Percentiles rank a stretch among this genome's conserved stretches.
Evolutionary conservation across 176 grass and related monocot species (phyloP).

Genomic region (Aegilops bicornis): DNA sequence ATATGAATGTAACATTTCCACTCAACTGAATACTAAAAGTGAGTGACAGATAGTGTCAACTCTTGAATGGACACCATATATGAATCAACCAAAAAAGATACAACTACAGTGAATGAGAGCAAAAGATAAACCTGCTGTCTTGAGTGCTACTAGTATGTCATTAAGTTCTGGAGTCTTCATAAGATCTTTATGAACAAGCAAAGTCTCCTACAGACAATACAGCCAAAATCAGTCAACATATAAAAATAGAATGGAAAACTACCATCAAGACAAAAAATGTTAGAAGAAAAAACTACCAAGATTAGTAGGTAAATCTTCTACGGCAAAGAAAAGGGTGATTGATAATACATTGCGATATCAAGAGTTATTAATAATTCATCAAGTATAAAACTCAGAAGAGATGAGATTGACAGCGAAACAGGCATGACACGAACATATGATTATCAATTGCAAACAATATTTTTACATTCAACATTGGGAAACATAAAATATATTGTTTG

Average conservation of each 20-base stretch:
- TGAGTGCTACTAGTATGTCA: constrained; percentile 65
- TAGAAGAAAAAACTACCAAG: neutral
- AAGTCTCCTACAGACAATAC: constrained; percentile 70
- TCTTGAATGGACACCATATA: neutral
- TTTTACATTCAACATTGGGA: neutral
- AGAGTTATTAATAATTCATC: neutral
- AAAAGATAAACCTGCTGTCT: constrained; percentile 64
- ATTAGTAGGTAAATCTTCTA: neutral
- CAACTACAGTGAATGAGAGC: neutral
- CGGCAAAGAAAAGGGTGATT: neutral
- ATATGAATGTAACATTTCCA: neutral
- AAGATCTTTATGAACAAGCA: constrained; percentile 88
- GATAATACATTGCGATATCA: neutral
- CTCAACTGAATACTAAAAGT: neutral
- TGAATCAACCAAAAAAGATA: neutral
- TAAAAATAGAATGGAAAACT: neutral
- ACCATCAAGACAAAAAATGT: constrained; percentile 11
- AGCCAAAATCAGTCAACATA: constrained; percentile 7
- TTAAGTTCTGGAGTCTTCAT: constrained; percentile 59
- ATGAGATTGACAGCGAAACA: neutral
- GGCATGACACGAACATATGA: neutral
- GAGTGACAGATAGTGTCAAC: neutral
- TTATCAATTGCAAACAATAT: neutral
- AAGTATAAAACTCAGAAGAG: neutral
- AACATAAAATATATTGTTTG: neutral